phyloP scores from a whole-genome alignment of 164 flowering plant species.

The Stephania japonica region DNA sequence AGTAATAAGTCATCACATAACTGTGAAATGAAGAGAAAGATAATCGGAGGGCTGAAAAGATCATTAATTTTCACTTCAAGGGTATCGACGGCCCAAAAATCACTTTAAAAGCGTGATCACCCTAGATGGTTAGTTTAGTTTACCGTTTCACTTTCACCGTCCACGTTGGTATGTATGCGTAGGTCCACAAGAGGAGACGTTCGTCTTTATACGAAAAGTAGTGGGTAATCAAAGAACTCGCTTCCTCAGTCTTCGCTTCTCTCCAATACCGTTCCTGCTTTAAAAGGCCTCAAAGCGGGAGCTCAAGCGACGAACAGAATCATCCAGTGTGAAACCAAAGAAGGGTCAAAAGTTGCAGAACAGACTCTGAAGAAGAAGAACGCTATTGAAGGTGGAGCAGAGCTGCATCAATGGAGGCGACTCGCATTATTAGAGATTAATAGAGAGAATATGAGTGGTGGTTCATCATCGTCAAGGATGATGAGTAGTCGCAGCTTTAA shows the following conservation, averaged over 20 bases:
- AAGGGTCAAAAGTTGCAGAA: slow-evolving; percentile 12
- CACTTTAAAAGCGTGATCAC: too few relatives aligned
- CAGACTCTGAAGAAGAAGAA: not conserved
- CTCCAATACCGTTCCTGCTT: slow-evolving; percentile 10
- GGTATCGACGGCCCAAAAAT: too few relatives aligned
- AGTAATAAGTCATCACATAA: too few relatives aligned
- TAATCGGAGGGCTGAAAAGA: too few relatives aligned
- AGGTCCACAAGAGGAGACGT: not conserved
- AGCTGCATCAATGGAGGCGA: not conserved
- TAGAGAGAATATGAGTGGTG: slow-evolving; percentile 16
- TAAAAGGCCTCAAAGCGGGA: slow-evolving; percentile 35
- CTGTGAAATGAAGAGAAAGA: too few relatives aligned
- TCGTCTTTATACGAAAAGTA: not conserved
- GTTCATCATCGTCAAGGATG: not conserved
- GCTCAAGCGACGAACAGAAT: slow-evolving; percentile 37
- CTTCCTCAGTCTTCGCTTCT: not conserved
- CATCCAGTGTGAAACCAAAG: slow-evolving; percentile 1
- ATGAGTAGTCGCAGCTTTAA: slow-evolving; percentile 11
- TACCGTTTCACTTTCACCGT: too few relatives aligned
- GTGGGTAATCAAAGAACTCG: not conserved
- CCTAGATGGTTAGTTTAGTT: too few relatives aligned
- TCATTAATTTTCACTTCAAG: too few relatives aligned
- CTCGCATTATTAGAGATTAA: not conserved
- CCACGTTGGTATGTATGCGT: too few relatives aligned
- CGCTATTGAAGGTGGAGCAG: not conserved